Conservation (phyloP, 768 basidiomycete genomes). For the Mycena olivaceomarginata region DNA sequence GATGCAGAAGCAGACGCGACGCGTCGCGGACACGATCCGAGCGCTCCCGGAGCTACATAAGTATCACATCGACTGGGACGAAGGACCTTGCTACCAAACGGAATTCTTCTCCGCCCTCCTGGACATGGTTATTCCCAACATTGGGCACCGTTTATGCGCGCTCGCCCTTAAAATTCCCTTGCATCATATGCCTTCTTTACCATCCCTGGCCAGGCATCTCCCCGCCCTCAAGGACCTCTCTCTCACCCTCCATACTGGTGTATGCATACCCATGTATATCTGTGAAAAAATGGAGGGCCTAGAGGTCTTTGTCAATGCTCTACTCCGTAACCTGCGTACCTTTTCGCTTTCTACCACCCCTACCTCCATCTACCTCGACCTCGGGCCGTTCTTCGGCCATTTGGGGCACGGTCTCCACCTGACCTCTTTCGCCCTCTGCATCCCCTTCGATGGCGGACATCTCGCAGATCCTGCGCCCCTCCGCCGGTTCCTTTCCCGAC, state of each 20-base stretch:
- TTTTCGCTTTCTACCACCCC: constrained; percentile 60
- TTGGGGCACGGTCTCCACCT: constrained; percentile 64
- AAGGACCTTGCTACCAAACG: constrained; percentile 54
- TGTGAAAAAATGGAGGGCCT: constrained; percentile 61
- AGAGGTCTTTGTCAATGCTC: constrained; percentile 66
- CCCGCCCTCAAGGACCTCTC: constrained; percentile 59
- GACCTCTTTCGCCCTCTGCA: constrained; percentile 60
- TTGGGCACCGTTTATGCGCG: constrained; percentile 55
- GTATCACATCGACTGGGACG: constrained; percentile 65
- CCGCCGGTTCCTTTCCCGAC: constrained; percentile 58
- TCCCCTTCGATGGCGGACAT: constrained; percentile 67
- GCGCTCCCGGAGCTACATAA: constrained; percentile 57
- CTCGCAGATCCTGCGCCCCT: constrained; percentile 58
- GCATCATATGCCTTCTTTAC: constrained; percentile 57
- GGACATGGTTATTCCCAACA: constrained; percentile 55
- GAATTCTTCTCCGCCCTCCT: constrained; percentile 62
- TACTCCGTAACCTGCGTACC: constrained; percentile 59
- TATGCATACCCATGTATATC: constrained; percentile 53
- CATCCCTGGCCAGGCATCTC: constrained; percentile 51
- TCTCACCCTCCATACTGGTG: constrained; percentile 58
- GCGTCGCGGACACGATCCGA: constrained; percentile 56
- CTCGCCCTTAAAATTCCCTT: constrained; percentile 64
- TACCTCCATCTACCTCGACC: constrained; percentile 61
- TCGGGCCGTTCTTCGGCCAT: constrained; percentile 59
- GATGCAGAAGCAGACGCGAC: constrained; percentile 58